A percentile compares a stretch with the other conserved stretches of the same genome.
Evolutionary conservation across 2,329 filamentous ascomycete species (phyloP).

Genomic region (Phialocephala sp.): DNA sequence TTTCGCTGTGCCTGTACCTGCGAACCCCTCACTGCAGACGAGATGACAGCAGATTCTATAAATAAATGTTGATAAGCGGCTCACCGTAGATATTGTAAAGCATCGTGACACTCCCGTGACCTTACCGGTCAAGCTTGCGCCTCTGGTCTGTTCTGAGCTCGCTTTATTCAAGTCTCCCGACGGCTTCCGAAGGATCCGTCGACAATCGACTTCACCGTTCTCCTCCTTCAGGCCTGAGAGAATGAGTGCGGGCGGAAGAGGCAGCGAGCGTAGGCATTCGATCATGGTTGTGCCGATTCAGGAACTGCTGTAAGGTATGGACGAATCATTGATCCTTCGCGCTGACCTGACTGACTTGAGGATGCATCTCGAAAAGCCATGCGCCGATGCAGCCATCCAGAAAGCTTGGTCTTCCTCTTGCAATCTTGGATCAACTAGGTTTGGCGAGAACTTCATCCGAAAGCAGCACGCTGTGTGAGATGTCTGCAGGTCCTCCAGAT

Average conservation of each 20-base stretch:
- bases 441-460: not conserved
- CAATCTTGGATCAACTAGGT: not conserved
- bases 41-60: conserved; percentile 8
- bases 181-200: not conserved
- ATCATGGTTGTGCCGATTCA: not conserved
- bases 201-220: not conserved
- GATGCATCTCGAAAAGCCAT: not conserved
- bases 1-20: not conserved
- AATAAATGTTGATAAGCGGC: conserved; percentile 5
- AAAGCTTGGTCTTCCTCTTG: not conserved
- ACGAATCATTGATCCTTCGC: conserved; percentile 6
- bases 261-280: not conserved
- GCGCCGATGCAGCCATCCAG: not conserved
- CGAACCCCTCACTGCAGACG: not conserved
- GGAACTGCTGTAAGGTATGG: not conserved
- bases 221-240: not conserved
- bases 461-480: conserved; percentile 1
- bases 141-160: not conserved
- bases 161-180: not conserved
- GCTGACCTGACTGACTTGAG: conserved; percentile 2
- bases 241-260: not conserved
- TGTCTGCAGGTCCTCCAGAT: not conserved
- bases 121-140: not conserved
- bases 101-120: conserved; percentile 8
- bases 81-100: not conserved